Percentiles rank a stretch among this genome's conserved stretches.
These are phyloP conservation scores for Yarrowia sp. DNA, from an alignment of 805 yeast genomes.

Conservation along the genomic window DNA sequence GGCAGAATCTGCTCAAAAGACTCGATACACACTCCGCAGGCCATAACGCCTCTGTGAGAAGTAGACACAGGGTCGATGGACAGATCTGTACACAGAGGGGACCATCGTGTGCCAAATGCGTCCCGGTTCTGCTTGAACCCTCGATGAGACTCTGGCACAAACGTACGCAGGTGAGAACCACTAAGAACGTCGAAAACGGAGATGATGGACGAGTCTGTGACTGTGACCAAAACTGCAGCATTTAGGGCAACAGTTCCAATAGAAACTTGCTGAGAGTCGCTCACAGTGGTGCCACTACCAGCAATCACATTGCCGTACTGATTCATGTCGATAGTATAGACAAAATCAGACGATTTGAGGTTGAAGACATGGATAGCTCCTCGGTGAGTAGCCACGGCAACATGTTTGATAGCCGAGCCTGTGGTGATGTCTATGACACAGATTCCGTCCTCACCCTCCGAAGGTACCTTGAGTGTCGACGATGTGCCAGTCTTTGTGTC, in stretches of 20 bases:
- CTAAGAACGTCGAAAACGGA: slow-evolving; percentile 10
- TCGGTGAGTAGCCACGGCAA: slow-evolving; percentile 14
- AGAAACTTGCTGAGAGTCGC: slow-evolving; percentile 6
- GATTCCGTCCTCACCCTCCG: slow-evolving; percentile 4
- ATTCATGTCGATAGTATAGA: slow-evolving; percentile 14
- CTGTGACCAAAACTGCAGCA: slow-evolving; percentile 8
- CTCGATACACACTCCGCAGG: slow-evolving; percentile 20
- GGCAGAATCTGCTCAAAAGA: slow-evolving; percentile 19
- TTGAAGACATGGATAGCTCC: slow-evolving; percentile 12
- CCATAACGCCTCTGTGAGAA: slow-evolving; percentile 21
- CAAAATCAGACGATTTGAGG: background rate
- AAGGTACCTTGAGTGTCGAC: background rate
- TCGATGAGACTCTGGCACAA: slow-evolving; percentile 13
- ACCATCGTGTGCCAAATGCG: background rate
- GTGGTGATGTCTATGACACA: slow-evolving; percentile 1
- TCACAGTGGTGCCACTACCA: slow-evolving; percentile 11
- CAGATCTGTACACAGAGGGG: slow-evolving; percentile 6
- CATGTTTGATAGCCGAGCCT: background rate
- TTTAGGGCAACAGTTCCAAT: slow-evolving; percentile 15
- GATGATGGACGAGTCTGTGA: slow-evolving; percentile 12
- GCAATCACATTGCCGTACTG: slow-evolving; percentile 24
- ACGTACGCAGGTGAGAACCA: slow-evolving; percentile 13
- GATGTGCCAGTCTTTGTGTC: background rate
- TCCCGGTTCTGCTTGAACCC: slow-evolving; percentile 19
- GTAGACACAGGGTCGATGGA: slow-evolving; percentile 7